These are phyloP conservation scores for Hyphopichia homilentoma DNA, from an alignment of 805 yeast genomes.

Conservation along the genomic window DNA sequence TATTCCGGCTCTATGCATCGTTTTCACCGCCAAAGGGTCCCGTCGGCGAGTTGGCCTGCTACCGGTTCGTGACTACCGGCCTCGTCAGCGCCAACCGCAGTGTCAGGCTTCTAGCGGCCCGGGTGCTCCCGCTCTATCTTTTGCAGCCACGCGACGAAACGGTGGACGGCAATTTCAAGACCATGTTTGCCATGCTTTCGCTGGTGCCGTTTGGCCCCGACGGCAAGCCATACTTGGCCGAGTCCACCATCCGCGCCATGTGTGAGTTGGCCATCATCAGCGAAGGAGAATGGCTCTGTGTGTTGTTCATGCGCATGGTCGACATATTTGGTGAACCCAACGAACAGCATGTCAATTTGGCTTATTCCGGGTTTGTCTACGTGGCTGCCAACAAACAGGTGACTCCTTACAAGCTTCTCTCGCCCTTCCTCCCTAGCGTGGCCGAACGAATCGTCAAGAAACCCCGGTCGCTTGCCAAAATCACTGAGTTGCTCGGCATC, in stretches of 20 bases:
- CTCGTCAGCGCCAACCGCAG: slow-evolving; percentile 46
- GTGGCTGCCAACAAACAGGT: slow-evolving; percentile 53
- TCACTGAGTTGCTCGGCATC: slow-evolving; percentile 65
- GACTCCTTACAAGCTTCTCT: slow-evolving; percentile 75
- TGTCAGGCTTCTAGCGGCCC: slow-evolving; percentile 49
- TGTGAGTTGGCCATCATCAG: slow-evolving; percentile 60
- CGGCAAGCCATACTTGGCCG: slow-evolving; percentile 43
- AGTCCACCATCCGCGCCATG: slow-evolving; percentile 58
- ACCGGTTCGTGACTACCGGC: slow-evolving; percentile 38
- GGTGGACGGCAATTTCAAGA: slow-evolving; percentile 42
- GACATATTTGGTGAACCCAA: slow-evolving; percentile 63
- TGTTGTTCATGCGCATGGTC: slow-evolving; percentile 60
- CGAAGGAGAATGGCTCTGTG: slow-evolving; percentile 65
- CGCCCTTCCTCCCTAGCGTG: slow-evolving; percentile 75
- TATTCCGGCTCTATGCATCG: slow-evolving; percentile 50
- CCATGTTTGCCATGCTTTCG: slow-evolving; percentile 41
- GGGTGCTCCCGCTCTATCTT: slow-evolving; percentile 53
- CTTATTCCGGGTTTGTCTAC: slow-evolving; percentile 57
- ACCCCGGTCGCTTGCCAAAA: slow-evolving; percentile 51
- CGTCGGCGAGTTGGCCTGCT: slow-evolving; percentile 19
- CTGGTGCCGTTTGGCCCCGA: slow-evolving; percentile 32
- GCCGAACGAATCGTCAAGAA: slow-evolving; percentile 61
- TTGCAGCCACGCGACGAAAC: slow-evolving; percentile 33
- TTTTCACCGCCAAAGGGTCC: slow-evolving; percentile 43
- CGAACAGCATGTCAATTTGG: slow-evolving; percentile 64